These are phyloP conservation scores for Talaromyces wortmannii DNA, from an alignment of 495 filamentous ascomycete species.

Conservation along the genomic window DNA sequence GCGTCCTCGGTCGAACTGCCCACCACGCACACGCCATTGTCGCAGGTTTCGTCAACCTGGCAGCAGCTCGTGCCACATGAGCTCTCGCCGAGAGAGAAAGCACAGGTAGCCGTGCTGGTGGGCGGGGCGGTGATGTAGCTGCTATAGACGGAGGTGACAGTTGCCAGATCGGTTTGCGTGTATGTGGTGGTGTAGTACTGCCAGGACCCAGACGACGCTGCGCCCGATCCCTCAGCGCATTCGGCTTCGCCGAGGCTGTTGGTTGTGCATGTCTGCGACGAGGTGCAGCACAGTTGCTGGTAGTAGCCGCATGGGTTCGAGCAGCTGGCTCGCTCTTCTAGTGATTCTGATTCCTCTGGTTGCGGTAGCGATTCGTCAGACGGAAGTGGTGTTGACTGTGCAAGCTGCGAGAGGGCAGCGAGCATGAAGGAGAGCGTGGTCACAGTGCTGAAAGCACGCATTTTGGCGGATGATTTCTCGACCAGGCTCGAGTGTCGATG, in stretches of 20 bases:
- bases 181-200: constrained; percentile 66
- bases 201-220: constrained; percentile 31
- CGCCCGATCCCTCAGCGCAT: constrained; percentile 33
- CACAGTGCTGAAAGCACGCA: constrained; percentile 18
- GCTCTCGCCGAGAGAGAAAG: constrained; percentile 50
- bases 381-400: not conserved
- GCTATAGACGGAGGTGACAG: constrained; percentile 61
- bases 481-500: no score
- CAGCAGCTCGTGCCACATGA: constrained; percentile 74
- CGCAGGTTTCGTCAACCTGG: constrained; percentile 62
- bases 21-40: constrained; percentile 25
- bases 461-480: not conserved
- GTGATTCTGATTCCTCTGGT: not conserved
- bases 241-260: constrained; percentile 47
- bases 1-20: constrained; percentile 28
- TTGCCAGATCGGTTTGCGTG: constrained; percentile 58
- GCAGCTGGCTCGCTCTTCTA: constrained; percentile 39
- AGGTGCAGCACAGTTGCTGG: constrained; percentile 60
- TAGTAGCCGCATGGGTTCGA: constrained; percentile 60
- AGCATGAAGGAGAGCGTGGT: constrained; percentile 18
- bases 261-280: constrained; percentile 55
- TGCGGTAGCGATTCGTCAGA: not conserved
- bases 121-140: constrained; percentile 38
- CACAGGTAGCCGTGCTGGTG: constrained; percentile 45
- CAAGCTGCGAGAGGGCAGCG: constrained; percentile 19